Evolutionary conservation across 1,284 basidiomycete genomes (phyloP).

Genomic region (Moniliophthora roreri): DNA sequence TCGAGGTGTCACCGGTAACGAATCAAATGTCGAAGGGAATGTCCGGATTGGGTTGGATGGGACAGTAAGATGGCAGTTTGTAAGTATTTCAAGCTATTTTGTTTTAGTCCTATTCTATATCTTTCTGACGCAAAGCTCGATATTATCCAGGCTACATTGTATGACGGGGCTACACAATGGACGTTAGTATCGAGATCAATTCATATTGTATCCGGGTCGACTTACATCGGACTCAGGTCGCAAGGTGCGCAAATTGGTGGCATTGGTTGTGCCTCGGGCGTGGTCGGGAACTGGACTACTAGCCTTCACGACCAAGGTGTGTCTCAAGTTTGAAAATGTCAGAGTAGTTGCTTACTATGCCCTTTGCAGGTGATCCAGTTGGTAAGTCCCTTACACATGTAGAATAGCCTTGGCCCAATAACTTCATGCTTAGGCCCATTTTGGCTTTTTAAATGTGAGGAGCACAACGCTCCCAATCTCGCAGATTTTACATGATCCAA

Average conservation of each 20-base stretch:
- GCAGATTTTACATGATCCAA: no score
- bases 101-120: constrained; percentile 4
- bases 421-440: no score
- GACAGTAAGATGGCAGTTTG: constrained; percentile 62
- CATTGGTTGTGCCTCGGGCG: constrained; percentile 59
- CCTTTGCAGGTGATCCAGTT: constrained; percentile 51
- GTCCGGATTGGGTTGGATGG: constrained; percentile 56
- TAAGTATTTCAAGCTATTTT: constrained; percentile 33
- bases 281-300: constrained; percentile 67
- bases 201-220: background rate
- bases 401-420: no score
- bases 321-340: constrained; percentile 13
- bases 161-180: constrained; percentile 52
- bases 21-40: constrained; percentile 51
- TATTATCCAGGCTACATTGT: constrained; percentile 44
- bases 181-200: constrained; percentile 35
- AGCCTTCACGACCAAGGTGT: constrained; percentile 56
- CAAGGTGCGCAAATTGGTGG: constrained; percentile 65
- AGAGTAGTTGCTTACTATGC: background rate
- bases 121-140: constrained; percentile 7
- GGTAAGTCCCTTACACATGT: constrained; percentile 35
- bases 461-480: no score
- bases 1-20: constrained; percentile 41
- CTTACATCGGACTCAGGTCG: constrained; percentile 34
- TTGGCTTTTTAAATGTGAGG: no score